Conservation (phyloP, 208 protist species). For the Spongospora subterranea region DNA sequence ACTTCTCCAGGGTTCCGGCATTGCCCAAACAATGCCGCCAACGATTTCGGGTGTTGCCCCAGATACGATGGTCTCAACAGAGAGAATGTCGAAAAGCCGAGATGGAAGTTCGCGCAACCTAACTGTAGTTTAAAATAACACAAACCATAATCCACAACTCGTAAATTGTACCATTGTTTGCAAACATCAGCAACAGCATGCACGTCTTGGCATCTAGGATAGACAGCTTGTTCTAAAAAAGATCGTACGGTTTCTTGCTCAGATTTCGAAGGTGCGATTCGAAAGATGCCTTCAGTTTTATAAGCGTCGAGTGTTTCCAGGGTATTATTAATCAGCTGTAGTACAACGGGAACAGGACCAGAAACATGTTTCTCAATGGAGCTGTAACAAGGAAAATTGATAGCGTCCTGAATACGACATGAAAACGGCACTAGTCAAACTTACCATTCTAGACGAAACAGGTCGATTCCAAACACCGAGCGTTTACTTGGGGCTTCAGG, state of each 20-base stretch:
- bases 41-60: neutral
- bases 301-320: neutral
- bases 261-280: neutral
- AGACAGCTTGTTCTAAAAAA: conserved; percentile 15
- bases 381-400: neutral
- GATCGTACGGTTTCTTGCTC: conserved; percentile 3
- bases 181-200: conserved; percentile 47
- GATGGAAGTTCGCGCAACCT: conserved; percentile 32
- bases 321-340: conserved; percentile 3
- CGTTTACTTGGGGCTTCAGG: neutral
- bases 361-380: neutral
- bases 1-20: conserved; percentile 8
- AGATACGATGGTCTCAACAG: neutral
- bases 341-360: neutral
- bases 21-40: neutral
- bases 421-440: neutral
- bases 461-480: conserved; percentile 49
- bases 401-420: neutral
- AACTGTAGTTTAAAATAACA: neutral
- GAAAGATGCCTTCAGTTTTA: conserved; percentile 16
- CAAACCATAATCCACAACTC: neutral
- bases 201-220: conserved; percentile 7
- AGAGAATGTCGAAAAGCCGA: neutral
- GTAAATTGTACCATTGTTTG: conserved; percentile 31
- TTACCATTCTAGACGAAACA: neutral